Percentiles rank a stretch among this genome's conserved stretches.
phyloP scores from a whole-genome alignment of 176 grass and related monocot species.

The Eragrostis nindensis region DNA sequence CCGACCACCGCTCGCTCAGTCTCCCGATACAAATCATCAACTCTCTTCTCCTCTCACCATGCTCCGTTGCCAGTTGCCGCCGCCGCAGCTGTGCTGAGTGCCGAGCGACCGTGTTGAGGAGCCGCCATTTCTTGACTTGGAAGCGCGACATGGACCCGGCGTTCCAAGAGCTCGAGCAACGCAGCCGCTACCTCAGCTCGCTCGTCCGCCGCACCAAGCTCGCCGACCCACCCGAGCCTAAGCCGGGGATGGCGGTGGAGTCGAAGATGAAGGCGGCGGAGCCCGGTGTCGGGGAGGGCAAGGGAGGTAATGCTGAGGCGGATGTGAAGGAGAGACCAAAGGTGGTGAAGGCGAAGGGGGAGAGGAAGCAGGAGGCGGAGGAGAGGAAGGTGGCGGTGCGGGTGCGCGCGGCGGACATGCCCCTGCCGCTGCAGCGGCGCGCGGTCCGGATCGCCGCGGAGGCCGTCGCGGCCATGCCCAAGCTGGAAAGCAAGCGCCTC shows the following conservation, averaged over 20 bases:
- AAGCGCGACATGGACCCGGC: slow-evolving; percentile 51
- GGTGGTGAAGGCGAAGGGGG: slow-evolving; percentile 26
- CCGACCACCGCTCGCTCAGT: background rate
- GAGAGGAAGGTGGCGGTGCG: slow-evolving; percentile 59
- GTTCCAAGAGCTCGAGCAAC: slow-evolving; percentile 81
- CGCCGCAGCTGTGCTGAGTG: background rate
- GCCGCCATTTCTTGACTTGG: background rate
- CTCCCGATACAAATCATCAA: slow-evolving; percentile 3
- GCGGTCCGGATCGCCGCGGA: slow-evolving; percentile 79
- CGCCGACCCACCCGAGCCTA: slow-evolving; percentile 38
- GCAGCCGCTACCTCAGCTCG: slow-evolving; percentile 80
- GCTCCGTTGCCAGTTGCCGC: slow-evolving; percentile 20
- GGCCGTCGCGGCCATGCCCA: slow-evolving; percentile 63
- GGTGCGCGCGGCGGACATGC: slow-evolving; percentile 83
- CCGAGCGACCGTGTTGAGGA: background rate
- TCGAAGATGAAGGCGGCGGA: background rate
- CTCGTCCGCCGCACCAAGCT: slow-evolving; percentile 83
- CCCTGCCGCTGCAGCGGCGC: slow-evolving; percentile 68
- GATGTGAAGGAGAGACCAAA: slow-evolving; percentile 26
- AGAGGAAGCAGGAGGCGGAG: slow-evolving; percentile 26
- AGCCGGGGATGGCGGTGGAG: background rate
- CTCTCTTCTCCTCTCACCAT: background rate
- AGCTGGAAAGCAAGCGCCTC: slow-evolving; percentile 87
- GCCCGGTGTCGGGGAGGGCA: slow-evolving; percentile 2
- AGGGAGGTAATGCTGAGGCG: slow-evolving; percentile 29